These are phyloP conservation scores for Coprinopsis cinerea DNA, from an alignment of 768 basidiomycete species.

Conservation along the genomic window DNA sequence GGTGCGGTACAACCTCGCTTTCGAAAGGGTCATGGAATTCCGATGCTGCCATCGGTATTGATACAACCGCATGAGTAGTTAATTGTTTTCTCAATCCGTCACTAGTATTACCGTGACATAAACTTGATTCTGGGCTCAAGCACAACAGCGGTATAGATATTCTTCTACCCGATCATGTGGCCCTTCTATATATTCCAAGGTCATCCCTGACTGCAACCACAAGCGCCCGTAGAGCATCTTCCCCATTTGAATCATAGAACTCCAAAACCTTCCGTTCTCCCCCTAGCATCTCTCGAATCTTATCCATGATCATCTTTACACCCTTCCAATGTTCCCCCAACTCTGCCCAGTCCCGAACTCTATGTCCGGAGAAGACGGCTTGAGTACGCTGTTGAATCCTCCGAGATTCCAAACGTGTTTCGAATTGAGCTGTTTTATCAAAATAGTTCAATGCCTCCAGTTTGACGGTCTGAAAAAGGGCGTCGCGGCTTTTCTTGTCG, in stretches of 20 bases:
- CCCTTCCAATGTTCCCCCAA: slow-evolving; percentile 36
- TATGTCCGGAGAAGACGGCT: slow-evolving; percentile 40
- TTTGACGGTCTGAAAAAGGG: slow-evolving; percentile 16
- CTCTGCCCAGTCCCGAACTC: slow-evolving; percentile 50
- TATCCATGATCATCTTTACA: slow-evolving; percentile 48
- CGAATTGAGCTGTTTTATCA: slow-evolving; percentile 43
- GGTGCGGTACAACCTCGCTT: too few species aligned
- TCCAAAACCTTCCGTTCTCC: slow-evolving; percentile 39
- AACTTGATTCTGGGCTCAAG: too few species aligned
- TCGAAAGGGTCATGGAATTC: too few species aligned
- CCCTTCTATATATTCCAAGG: slow-evolving; percentile 15
- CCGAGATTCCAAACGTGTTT: slow-evolving; percentile 27
- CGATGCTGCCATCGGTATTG: too few species aligned
- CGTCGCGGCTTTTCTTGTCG: neutral
- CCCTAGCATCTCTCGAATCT: slow-evolving; percentile 39
- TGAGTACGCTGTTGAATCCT: slow-evolving; percentile 30
- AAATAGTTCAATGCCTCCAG: slow-evolving; percentile 49
- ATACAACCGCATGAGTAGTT: too few species aligned
- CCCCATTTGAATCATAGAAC: slow-evolving; percentile 29
- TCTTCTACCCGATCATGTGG: neutral
- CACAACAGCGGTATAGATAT: neutral
- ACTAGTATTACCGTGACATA: too few species aligned
- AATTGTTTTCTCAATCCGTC: too few species aligned
- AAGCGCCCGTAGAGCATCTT: slow-evolving; percentile 31
- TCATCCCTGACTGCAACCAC: slow-evolving; percentile 33